phyloP scores from a whole-genome alignment of 208 protist genomes.

The Leishmania mexicana region DNA sequence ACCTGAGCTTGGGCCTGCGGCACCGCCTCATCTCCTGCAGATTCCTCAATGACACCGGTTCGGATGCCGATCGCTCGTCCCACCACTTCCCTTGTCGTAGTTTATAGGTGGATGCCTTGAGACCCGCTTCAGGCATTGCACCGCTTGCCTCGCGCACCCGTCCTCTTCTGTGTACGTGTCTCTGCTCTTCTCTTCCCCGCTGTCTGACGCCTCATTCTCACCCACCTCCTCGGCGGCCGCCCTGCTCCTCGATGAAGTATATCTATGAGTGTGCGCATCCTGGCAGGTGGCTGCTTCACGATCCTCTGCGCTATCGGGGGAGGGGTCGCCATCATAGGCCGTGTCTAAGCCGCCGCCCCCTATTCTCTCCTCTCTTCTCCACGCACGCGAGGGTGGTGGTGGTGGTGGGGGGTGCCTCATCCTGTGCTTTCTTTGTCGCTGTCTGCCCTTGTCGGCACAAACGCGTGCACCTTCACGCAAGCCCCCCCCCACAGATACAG shows the following conservation, averaged over 20 bases:
- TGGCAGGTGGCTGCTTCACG: slow-evolving; percentile 6
- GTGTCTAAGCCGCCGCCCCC: neutral
- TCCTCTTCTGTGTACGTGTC: too few species aligned
- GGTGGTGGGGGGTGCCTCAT: neutral
- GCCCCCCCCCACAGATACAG: neutral
- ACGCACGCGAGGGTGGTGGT: neutral
- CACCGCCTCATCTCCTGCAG: neutral
- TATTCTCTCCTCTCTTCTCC: neutral
- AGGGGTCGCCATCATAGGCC: neutral
- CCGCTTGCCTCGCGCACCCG: neutral
- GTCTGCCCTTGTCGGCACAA: neutral
- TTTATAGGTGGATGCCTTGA: neutral
- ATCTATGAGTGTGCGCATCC: neutral
- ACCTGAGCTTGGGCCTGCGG: neutral
- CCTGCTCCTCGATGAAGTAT: neutral
- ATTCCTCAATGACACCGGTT: neutral
- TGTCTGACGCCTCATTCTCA: neutral
- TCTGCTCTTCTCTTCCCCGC: neutral
- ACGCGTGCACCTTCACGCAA: neutral
- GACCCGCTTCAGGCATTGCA: neutral
- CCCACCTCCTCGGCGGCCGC: neutral
- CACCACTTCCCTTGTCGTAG: too few species aligned
- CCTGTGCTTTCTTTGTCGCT: neutral
- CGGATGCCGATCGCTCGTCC: neutral
- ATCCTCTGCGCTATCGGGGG: neutral